phyloP scores from a whole-genome alignment of 169 alveolate genomes.

The Eimeria maxima region DNA sequence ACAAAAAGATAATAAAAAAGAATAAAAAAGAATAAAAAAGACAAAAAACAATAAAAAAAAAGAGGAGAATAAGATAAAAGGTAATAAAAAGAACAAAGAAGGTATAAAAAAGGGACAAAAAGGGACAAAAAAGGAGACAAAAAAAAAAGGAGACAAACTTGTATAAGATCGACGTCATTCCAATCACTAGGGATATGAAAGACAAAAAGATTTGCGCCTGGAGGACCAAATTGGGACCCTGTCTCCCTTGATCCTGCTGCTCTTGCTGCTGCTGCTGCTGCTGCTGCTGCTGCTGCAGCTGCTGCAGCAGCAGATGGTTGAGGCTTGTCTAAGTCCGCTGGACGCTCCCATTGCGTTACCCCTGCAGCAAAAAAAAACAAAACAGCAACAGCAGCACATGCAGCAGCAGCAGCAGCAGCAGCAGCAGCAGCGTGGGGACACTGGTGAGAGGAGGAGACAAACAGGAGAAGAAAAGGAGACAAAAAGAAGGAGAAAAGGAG shows the following conservation, averaged over 20 bases:
- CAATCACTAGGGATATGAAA: slow-evolving; percentile 96
- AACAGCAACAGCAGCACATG: not conserved
- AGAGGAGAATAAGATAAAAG: too few relatives aligned
- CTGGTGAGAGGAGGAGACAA: not conserved
- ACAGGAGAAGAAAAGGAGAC: not conserved
- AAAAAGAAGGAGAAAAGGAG: not conserved
- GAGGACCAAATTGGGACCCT: slow-evolving; percentile 90
- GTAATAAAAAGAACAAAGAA: too few relatives aligned
- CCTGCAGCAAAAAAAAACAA: slow-evolving; percentile 80
- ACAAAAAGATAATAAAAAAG: too few relatives aligned
- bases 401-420: slow-evolving; percentile 12
- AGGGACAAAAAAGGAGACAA: too few relatives aligned
- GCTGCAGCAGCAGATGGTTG: slow-evolving; percentile 85
- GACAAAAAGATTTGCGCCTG: slow-evolving; percentile 96
- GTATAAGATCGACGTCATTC: slow-evolving; percentile 93
- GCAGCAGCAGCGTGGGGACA: not conserved
- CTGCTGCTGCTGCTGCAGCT: slow-evolving; percentile 83
- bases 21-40: too few relatives aligned
- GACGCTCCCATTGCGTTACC: slow-evolving; percentile 95
- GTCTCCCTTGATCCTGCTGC: slow-evolving; percentile 45
- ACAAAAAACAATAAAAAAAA: too few relatives aligned
- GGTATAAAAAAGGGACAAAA: too few relatives aligned
- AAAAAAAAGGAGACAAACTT: slow-evolving; percentile 86
- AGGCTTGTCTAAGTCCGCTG: slow-evolving; percentile 91
- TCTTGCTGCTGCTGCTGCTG: slow-evolving; percentile 65